These are phyloP conservation scores for Orbilia javanica DNA, from an alignment of 2,329 filamentous ascomycete genomes.

Conservation along the genomic window DNA sequence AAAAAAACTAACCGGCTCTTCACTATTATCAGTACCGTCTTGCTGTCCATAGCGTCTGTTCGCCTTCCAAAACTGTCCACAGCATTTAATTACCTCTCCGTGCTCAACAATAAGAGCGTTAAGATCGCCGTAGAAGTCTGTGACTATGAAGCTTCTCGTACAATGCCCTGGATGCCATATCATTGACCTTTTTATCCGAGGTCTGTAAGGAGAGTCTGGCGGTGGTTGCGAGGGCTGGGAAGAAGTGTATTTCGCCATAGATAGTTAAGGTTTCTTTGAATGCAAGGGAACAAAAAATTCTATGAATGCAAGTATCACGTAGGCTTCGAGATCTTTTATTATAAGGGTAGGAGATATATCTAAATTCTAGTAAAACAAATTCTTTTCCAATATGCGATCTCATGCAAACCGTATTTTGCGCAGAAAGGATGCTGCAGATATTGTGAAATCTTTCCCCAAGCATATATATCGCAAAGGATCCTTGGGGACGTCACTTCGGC, in stretches of 20 bases:
- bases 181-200: conserved; percentile 1
- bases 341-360: too few species aligned
- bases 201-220: not conserved
- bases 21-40: not conserved
- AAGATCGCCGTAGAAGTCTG: conserved; percentile 15
- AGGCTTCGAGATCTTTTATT: too few species aligned
- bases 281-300: not conserved
- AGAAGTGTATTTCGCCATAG: not conserved
- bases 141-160: conserved; percentile 8
- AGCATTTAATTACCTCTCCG: conserved; percentile 29
- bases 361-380: too few species aligned
- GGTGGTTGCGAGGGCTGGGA: not conserved
- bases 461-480: too few species aligned
- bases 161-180: conserved; percentile 28
- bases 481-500: too few species aligned
- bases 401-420: too few species aligned
- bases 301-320: too few species aligned
- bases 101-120: not conserved
- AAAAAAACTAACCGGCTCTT: not conserved
- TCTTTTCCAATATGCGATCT: too few species aligned
- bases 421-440: too few species aligned
- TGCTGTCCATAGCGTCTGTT: not conserved
- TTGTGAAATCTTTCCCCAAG: too few species aligned
- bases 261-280: not conserved
- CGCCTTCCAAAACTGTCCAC: conserved; percentile 16